Base-by-base conservation (phyloP, 768 basidiomycete genomes). In the Leucocoprinus sp. region DNA sequence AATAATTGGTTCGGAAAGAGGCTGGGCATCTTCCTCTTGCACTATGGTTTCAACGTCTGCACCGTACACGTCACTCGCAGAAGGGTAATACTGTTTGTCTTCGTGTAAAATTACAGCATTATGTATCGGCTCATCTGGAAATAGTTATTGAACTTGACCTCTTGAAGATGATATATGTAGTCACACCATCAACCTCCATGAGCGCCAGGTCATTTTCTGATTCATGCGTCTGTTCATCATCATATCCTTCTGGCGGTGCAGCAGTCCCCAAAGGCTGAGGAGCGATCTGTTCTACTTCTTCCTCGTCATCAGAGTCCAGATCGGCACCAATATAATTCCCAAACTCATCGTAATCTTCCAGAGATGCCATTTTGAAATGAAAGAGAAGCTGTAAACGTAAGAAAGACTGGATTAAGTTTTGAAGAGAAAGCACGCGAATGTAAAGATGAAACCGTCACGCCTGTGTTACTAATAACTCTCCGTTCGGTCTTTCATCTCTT, bases 271-370 rank as follows among this genome's bases (percentile, higher is more conserved):
- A 53, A 26, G 60, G 53, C 51, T 67, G 65, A 12, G 61, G 60
- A 22, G 54, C 56, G 49, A 75, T 64, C 56, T 75, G 79, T 51
- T 70, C 70, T 40, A 72, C 55, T 45, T 61, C 55, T 6, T 76
- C 78, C 47, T 77, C 83, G 52, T 77, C 78, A 41, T 95, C 93
- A 26, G 92, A 95, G 56, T 88, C 91, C 38, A 95, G 69, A 70
- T 95, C 93, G 19, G 81, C 91, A 50, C 93, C 93, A 60, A 97
- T 93, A 66, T 97, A 96, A 74, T 96, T 97, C 54, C 93, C 93
- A 59, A 95, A 95, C 68, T 97, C 88, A 57, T 90, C 87, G 57
- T 90, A 90, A 61, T 90, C 87, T 56, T 90, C 87, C 54, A 89
- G 68, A 15, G 73, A 74, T 50, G 72, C 69, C 68, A 71, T 70